Conservation (phyloP, 768 basidiomycete species). For the Panellus pusillus region DNA sequence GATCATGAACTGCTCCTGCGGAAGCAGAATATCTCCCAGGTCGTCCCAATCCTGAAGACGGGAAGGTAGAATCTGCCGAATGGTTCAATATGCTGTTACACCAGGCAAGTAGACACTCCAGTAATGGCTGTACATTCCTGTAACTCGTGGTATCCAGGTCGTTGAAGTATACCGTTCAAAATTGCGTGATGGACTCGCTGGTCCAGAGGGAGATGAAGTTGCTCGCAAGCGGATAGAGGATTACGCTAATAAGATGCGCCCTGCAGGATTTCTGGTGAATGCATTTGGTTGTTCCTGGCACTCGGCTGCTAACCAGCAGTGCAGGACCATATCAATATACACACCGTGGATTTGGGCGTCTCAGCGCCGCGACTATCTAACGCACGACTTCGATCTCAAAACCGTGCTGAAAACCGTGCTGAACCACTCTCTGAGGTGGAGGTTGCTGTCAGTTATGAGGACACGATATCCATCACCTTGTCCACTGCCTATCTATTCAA, state of each 20-base stretch:
- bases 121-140: conserved; percentile 10
- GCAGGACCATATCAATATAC: conserved; percentile 85
- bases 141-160: conserved; percentile 43
- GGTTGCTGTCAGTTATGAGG: conserved; percentile 82
- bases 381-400: conserved; percentile 53
- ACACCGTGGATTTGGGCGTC: conserved; percentile 78
- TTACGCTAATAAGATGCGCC: conserved; percentile 77
- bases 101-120: conserved; percentile 53
- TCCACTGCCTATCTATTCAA: conserved; percentile 84
- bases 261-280: conserved; percentile 66
- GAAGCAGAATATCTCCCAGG: conserved; percentile 32
- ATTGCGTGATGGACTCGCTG: conserved; percentile 67
- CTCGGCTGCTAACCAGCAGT: conserved; percentile 1
- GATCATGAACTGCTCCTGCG: conserved; percentile 47
- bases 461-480: conserved; percentile 78
- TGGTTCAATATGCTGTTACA: conserved; percentile 89
- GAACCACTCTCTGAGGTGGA: conserved; percentile 52
- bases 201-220: conserved; percentile 78
- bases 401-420: conserved; percentile 22
- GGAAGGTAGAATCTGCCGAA: conserved; percentile 69
- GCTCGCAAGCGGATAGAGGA: conserved; percentile 77
- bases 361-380: conserved; percentile 78
- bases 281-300: not conserved
- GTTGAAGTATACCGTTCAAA: conserved; percentile 75
- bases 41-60: conserved; percentile 24